phyloP scores from a whole-genome alignment of 257 asterid species.

The Solanum medicagineum region DNA sequence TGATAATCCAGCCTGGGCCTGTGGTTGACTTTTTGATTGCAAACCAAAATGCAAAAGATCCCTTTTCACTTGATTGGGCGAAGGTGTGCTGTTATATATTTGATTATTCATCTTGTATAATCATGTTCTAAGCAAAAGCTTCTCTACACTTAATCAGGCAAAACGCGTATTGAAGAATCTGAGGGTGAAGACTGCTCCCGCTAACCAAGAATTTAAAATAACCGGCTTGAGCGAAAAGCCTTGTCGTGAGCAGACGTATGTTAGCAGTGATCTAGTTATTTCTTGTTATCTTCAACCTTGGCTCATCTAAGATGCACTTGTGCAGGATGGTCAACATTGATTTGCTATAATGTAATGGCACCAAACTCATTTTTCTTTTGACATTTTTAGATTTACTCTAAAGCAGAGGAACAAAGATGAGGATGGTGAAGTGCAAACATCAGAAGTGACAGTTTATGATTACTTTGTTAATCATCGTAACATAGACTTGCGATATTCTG shows the following conservation, averaged over 20 bases:
- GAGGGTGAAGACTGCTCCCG: conserved; percentile 59
- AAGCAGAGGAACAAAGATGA: conserved; percentile 48
- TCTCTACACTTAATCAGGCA: conserved; percentile 35
- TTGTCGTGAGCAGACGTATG: conserved; percentile 64
- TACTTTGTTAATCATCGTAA: conserved; percentile 74
- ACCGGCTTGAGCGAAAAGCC: conserved; percentile 71
- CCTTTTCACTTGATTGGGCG: conserved; percentile 65
- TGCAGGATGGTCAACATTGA: neutral
- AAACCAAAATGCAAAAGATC: conserved; percentile 72
- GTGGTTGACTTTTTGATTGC: conserved; percentile 60
- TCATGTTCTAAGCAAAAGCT: neutral
- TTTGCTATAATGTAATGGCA: neutral
- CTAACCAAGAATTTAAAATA: conserved; percentile 76
- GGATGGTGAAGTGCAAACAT: conserved; percentile 40
- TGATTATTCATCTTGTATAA: neutral
- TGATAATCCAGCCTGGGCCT: conserved; percentile 82
- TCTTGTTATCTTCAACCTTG: conserved; percentile 1
- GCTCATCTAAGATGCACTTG: neutral
- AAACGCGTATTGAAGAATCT: conserved; percentile 67
- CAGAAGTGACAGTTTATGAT: conserved; percentile 76
- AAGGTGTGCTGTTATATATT: conserved; percentile 27
- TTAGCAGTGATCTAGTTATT: neutral
- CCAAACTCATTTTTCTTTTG: neutral
- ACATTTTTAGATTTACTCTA: conserved; percentile 40
- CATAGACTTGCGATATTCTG: conserved; percentile 67